Evolutionary conservation across 2,329 filamentous ascomycete species (phyloP).

Genomic region (Xylaria sp.): DNA sequence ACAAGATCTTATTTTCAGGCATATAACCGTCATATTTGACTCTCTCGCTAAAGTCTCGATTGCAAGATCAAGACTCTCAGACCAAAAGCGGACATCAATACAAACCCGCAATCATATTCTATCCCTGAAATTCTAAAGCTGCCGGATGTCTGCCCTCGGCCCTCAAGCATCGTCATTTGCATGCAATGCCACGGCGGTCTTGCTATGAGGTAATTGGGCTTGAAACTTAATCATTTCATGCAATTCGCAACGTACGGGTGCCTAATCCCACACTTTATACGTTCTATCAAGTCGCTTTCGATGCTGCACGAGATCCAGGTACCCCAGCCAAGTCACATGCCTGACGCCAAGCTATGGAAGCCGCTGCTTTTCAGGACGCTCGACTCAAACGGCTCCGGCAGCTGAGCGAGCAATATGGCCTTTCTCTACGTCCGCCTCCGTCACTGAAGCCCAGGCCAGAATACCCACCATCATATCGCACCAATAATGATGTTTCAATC

Average conservation of each 20-base stretch:
- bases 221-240: background rate
- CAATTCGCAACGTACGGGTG: slow-evolving; percentile 7
- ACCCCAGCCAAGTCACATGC: slow-evolving; percentile 9
- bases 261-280: background rate
- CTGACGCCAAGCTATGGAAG: slow-evolving; percentile 40
- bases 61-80: background rate
- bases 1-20: background rate
- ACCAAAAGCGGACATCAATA: background rate
- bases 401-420: slow-evolving; percentile 62
- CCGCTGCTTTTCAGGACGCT: slow-evolving; percentile 46
- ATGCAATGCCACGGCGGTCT: slow-evolving; percentile 12
- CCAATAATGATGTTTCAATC: slow-evolving; percentile 59
- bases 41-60: background rate
- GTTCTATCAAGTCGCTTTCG: background rate
- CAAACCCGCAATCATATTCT: background rate
- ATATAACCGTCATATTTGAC: background rate
- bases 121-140: background rate
- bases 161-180: background rate
- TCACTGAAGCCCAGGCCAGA: slow-evolving; percentile 55
- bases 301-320: background rate
- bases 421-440: slow-evolving; percentile 54
- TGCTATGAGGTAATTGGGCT: slow-evolving; percentile 6
- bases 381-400: slow-evolving; percentile 60
- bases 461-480: slow-evolving; percentile 56
- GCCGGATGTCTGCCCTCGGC: background rate